A percentile compares a stretch with the other conserved stretches of the same genome.
These are phyloP conservation scores for Neocucurbitaria cava DNA, from an alignment of 2,329 filamentous ascomycete species.

Conservation along the genomic window DNA sequence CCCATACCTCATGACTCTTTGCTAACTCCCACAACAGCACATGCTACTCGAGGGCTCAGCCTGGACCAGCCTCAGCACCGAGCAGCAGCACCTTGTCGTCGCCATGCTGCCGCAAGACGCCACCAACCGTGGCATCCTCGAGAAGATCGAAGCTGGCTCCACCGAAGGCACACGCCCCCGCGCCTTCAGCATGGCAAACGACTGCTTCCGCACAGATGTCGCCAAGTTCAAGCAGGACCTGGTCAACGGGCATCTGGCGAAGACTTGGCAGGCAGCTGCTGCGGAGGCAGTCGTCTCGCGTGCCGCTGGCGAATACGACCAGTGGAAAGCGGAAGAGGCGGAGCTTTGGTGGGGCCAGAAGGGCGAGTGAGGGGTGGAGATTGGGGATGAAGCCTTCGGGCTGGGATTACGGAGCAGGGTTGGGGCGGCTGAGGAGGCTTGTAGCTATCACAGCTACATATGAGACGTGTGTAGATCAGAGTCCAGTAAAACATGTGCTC, in stretches of 20 bases:
- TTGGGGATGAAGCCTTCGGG: too few species aligned
- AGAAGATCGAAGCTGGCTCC: conserved; percentile 19
- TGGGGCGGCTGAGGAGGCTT: too few species aligned
- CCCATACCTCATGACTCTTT: not conserved
- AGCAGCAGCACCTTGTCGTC: conserved; percentile 30
- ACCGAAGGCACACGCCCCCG: conserved; percentile 25
- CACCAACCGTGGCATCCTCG: conserved; percentile 23
- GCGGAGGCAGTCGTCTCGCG: conserved; percentile 60
- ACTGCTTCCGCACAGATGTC: conserved; percentile 60
- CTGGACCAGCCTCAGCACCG: conserved; percentile 36
- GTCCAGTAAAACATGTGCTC: too few species aligned
- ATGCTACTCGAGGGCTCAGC: conserved; percentile 39
- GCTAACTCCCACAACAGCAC: too few species aligned
- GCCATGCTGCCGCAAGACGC: conserved; percentile 28
- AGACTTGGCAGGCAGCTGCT: conserved; percentile 64
- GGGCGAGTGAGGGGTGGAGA: conserved; percentile 30
- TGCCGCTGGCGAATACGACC: conserved; percentile 62
- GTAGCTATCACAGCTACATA: too few species aligned
- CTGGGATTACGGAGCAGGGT: too few species aligned
- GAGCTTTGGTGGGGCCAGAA: conserved; percentile 67
- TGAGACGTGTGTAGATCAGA: too few species aligned
- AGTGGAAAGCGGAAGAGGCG: conserved; percentile 61
- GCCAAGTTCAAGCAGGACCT: conserved; percentile 65
- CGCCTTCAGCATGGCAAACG: conserved; percentile 40
- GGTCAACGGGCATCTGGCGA: conserved; percentile 61